Base-by-base conservation (phyloP, 1,284 basidiomycete genomes). In the Heimioporus punctisporus region DNA sequence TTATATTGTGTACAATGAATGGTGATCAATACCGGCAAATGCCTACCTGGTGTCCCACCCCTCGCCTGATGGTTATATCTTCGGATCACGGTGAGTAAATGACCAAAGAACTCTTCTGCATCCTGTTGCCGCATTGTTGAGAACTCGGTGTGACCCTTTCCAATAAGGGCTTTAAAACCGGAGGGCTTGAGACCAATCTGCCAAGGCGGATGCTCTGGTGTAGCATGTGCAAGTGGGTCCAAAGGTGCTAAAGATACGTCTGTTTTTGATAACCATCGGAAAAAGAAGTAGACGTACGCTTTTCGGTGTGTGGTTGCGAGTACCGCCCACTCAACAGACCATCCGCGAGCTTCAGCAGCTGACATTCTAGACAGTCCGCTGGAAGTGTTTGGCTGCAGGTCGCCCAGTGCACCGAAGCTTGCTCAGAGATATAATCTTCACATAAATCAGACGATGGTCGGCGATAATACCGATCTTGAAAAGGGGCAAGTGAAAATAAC, bases 91-190 rank as follows among this genome's bases (percentile, higher is more conserved):
- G 83, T 84, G 50, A 98, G 65, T 11, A 98, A 74, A 72, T 97
- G 85, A 51, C 85, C 82, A 56, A 99, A 81, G 75, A 99, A 99
- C 73, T 99, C 97, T 67, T 98, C 95, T 2, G 96, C 87, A 67
- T 99, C 97, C 71, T 99, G 97, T 73, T 99, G 96, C 44, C 86
- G 83, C 96, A 98, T 98, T 21, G 95, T 98, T 30, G 92, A 82
- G 66, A 99, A 99, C 74, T 98, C 97, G 49, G 86, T 85, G 66
- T 99, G 97, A 1, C 94, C 95, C 64, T 91, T 92, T 5, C 97
- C 97, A 37, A 98, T 84, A 17, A 98, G 82, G 2, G 86, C 77
- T 73, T 98, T 98, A 79, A 98, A 95, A 66, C 87, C 87, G 4
- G 79, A 80, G 0, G 97, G 97, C 39, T 84, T 83, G 50, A 99